Evolutionary conservation across 2,329 filamentous ascomycete genomes (phyloP).

Genomic region (Fusarium tanahbumbuense): DNA sequence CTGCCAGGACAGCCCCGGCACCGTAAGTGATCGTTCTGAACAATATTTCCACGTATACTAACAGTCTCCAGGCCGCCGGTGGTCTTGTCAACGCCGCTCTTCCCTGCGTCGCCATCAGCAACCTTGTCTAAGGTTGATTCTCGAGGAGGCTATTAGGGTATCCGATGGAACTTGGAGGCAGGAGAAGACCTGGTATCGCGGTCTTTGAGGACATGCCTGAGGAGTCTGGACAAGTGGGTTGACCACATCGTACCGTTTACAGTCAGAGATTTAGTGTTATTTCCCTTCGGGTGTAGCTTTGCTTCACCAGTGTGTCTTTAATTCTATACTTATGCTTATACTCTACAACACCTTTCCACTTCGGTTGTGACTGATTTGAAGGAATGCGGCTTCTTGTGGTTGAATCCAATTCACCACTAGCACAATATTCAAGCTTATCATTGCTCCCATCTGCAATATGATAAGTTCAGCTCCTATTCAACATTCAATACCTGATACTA

Average conservation of each 20-base stretch:
- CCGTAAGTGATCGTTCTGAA: not conserved
- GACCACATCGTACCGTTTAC: not conserved
- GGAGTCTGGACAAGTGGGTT: not conserved
- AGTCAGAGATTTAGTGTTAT: not conserved
- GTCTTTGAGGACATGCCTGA: not conserved
- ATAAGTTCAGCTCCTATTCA: no score
- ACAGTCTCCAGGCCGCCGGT: not conserved
- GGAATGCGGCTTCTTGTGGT: no score
- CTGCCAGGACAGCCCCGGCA: not conserved
- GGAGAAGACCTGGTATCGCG: not conserved
- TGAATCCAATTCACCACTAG: no score
- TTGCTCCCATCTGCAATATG: no score
- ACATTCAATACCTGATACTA: no score
- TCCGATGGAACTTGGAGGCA: not conserved
- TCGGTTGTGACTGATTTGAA: no score
- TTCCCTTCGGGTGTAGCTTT: not conserved
- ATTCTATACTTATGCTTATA: no score
- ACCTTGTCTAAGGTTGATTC: not conserved
- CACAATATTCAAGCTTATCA: no score
- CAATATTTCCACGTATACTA: not conserved
- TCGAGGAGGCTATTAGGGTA: not conserved
- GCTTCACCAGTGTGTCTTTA: no score
- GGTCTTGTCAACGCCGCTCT: conserved; percentile 14
- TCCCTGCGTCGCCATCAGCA: conserved; percentile 6
- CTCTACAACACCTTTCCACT: no score